Conservation (phyloP, 306 rosid species). For the Begonia masoniana region DNA sequence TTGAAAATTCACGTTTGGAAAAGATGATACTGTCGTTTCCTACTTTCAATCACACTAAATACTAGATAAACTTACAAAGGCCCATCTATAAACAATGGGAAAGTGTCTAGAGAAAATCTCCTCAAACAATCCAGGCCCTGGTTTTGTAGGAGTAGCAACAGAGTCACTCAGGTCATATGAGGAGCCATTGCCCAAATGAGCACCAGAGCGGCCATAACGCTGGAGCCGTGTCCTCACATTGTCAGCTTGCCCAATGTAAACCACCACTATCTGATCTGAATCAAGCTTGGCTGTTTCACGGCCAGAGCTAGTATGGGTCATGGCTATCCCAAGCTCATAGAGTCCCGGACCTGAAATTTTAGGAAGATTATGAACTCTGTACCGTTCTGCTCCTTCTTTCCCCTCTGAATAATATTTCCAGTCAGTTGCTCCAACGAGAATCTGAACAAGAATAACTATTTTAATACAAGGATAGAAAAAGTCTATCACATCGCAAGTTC, state of each 20-base stretch:
- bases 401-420: conserved; percentile 63
- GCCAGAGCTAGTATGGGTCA: conserved; percentile 21
- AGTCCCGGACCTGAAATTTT: conserved; percentile 40
- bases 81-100: conserved; percentile 76
- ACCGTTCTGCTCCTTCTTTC: conserved; percentile 55
- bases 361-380: conserved; percentile 65
- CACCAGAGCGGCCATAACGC: conserved; percentile 58
- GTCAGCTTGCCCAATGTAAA: conserved; percentile 67
- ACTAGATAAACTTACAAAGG: conserved; percentile 46
- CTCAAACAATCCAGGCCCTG: conserved; percentile 44
- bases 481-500: background rate
- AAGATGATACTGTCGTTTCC: conserved; percentile 2
- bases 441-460: conserved; percentile 16
- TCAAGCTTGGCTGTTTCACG: conserved; percentile 38
- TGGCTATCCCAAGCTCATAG: conserved; percentile 66
- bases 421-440: conserved; percentile 69
- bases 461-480: background rate
- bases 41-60: conserved; percentile 4
- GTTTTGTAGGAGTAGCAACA: conserved; percentile 14
- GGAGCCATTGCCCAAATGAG: conserved; percentile 41
- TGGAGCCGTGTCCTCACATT: conserved; percentile 62
- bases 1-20: background rate
- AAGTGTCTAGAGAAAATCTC: conserved; percentile 41
- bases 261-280: conserved; percentile 29
- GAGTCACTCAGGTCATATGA: conserved; percentile 1